Base-by-base conservation (phyloP, 495 filamentous ascomycete species). In the Xylaria sp. region DNA sequence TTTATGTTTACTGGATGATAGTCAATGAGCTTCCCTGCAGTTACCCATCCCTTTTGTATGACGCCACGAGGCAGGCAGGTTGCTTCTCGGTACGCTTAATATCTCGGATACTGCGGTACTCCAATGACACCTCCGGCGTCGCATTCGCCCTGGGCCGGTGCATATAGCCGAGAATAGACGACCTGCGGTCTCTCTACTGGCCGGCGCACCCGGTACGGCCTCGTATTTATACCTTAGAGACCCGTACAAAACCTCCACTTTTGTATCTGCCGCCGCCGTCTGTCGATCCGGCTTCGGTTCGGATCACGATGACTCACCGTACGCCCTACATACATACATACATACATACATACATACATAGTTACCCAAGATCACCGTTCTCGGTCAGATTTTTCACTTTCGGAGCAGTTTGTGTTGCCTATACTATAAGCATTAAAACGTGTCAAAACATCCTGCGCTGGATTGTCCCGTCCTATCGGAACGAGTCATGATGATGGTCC, bases 171-270 rank as follows among this genome's bases (percentile, higher is more conserved):
- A 43, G 15, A n/a, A 33, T 21, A 46, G 33, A 48, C 24, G 24
- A 31, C 14, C 11, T 48, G 61, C n/a, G 17, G 41, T 33, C 41
- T 46, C 21, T 33, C 40, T 62, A 43, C 40, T 29, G 26, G 26
- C 61, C 21, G 59, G 9, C 8, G 59, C 59, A 19, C 57, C 19
- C 57, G 57, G 57, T 21, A 37, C 55, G n/a, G 57, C 24, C 31
- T 37, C 31, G 15, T 17, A 35, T 37, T 37, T 33, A 37, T 37
- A 40, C 57, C 12, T 37, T 37, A 5, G 57, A 59, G 6, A 59
- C n/a, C 53, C 29, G 53, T 19, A 6, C 7, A 35, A 19, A 65
- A n/a, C n/a, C 17, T 50, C 62, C 62, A 66, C 44, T 52, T 66
- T 66, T 66, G 19, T 26, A 21, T 50, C 44, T 31, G 33, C 41